Base-by-base conservation (phyloP, 2,329 filamentous ascomycete genomes). In the Cladophialophora bantiana region DNA sequence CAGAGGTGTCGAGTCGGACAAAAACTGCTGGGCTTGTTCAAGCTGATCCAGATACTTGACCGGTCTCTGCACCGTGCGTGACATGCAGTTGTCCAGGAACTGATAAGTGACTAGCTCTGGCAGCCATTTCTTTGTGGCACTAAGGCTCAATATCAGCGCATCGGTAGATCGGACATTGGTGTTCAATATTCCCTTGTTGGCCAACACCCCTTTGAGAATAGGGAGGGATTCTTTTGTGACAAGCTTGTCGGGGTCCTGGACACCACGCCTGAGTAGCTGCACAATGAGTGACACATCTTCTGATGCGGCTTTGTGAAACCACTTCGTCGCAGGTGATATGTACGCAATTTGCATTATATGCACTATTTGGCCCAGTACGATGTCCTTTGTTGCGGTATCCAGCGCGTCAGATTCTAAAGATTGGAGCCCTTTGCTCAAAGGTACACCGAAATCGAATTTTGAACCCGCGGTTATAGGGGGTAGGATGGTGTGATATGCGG, bases 371-470 rank as follows among this genome's bases (percentile, higher is more conserved):
- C 94, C 86, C 9, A 90, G 77, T 26, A 87, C 82, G 55, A 94
- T 81, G 1, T 83, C 83, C 58, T 83, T 78, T 55, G 86, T 82
- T 50, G 84, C 82, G 2, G 82, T 78, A 15, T 83, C 80, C 15
- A 76, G 48, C 13, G 73, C 73, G 0, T 70, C 59, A 13, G 84
- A 78, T 52, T 90, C 86, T 9, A 92, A 78, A 36, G 84, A 83
- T 64, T 85, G 83, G 54, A 98, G 81, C 0, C 89, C 85, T 66
- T 88, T 86, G 7, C 90, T 88, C 15, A 99, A 83, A 20, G 90
- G 85, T 0, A 90, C 82, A 0, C 94, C 95, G 3, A 96, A 90
- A 74, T 98, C 95, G 74, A 97, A 95, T 71, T 91, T 95, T 72
- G 93, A 90, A 70, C 90, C 89, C 13, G 96, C 83, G 0, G 93